phyloP scores from a whole-genome alignment of 371 early-diverging fungal genomes.

The Dinochytrium kinnereticum region DNA sequence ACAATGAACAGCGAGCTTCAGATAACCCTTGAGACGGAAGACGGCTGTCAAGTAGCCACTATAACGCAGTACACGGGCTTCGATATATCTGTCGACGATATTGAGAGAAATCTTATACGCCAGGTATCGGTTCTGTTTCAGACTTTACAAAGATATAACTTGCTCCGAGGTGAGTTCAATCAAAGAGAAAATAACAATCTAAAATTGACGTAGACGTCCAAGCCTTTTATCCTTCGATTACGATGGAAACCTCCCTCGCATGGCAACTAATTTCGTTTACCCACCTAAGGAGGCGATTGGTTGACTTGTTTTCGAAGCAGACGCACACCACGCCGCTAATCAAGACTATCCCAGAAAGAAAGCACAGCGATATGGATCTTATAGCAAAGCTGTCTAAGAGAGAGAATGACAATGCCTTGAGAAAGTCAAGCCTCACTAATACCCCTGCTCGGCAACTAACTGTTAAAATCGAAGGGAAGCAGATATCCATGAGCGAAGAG shows the following conservation, averaged over 20 bases:
- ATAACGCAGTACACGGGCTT: constrained; percentile 2
- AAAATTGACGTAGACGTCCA: constrained; percentile 16
- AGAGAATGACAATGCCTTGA: not conserved
- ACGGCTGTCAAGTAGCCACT: not conserved
- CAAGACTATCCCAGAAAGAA: not conserved
- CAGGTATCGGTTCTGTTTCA: constrained; percentile 16
- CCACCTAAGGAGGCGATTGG: not conserved
- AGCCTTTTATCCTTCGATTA: not conserved
- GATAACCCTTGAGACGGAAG: constrained; percentile 15
- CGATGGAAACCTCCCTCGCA: not conserved
- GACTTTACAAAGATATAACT: constrained; percentile 3
- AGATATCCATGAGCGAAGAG: not conserved
- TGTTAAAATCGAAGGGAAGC: not conserved
- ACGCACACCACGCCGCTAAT: not conserved
- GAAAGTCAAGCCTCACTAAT: not conserved
- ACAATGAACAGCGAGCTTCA: not conserved
- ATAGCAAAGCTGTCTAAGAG: not conserved
- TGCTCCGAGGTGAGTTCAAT: constrained; percentile 2
- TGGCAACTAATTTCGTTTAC: constrained; percentile 13
- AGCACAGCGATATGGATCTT: not conserved
- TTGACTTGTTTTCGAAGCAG: constrained; percentile 5
- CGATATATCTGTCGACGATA: constrained; percentile 12
- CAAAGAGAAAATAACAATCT: no score
- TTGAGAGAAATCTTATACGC: constrained; percentile 6
- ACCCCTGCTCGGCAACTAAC: no score